Evolutionary conservation across 1,284 basidiomycete genomes (phyloP).

Genomic region (Trichosporon ovoides): DNA sequence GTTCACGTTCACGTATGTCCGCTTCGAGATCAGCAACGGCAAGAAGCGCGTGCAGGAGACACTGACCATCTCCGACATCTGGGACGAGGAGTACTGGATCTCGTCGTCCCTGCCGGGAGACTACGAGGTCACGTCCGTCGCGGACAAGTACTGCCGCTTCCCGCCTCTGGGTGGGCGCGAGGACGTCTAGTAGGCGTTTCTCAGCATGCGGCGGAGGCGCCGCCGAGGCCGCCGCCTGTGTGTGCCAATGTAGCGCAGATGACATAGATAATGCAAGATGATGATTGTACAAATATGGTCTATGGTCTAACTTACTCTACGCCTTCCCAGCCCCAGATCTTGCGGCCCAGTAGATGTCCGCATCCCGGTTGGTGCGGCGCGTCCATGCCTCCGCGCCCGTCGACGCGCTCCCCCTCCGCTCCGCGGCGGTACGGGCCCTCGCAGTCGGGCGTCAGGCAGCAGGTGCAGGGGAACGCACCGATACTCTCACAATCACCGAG

Average conservation of each 20-base stretch:
- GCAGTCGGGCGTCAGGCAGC: conserved; percentile 46
- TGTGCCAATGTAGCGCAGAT: no score
- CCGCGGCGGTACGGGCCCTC: conserved; percentile 44
- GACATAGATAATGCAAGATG: conserved; percentile 2
- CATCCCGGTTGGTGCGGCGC: conserved; percentile 40
- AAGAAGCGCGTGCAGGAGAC: conserved; percentile 69
- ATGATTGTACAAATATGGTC: background rate
- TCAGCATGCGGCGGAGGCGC: no score
- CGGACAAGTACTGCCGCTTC: conserved; percentile 76
- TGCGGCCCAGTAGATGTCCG: conserved; percentile 42
- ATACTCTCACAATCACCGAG: background rate
- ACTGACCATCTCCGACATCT: conserved; percentile 73
- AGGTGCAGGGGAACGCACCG: conserved; percentile 24
- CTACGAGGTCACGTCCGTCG: conserved; percentile 69
- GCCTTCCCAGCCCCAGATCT: conserved; percentile 41
- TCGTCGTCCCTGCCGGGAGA: conserved; percentile 79
- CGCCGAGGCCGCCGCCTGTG: no score
- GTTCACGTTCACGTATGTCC: conserved; percentile 90
- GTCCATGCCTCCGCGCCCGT: conserved; percentile 43
- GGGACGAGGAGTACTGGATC: conserved; percentile 74
- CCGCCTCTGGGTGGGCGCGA: conserved; percentile 51
- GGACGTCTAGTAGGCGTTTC: no score
- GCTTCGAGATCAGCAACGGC: conserved; percentile 50
- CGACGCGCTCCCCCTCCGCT: conserved; percentile 43
- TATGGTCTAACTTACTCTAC: background rate